phyloP scores from a whole-genome alignment of 2,329 filamentous ascomycete genomes.

The Xylaria sp. region DNA sequence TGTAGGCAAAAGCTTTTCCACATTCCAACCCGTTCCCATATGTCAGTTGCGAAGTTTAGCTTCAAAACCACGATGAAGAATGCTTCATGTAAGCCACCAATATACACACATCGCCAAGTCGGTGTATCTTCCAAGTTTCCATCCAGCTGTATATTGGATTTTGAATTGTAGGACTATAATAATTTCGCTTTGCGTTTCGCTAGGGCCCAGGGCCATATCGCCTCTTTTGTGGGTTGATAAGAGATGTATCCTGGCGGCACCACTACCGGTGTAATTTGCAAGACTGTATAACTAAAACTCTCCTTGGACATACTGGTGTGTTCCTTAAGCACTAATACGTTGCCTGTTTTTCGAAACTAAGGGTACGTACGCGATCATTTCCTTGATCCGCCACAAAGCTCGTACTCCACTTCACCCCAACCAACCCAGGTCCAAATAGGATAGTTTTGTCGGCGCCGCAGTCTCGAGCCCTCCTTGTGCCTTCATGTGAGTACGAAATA shows the following conservation, averaged over 20 bases:
- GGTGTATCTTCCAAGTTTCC: neutral
- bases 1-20: neutral
- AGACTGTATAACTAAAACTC: neutral
- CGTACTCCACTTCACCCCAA: constrained; percentile 20
- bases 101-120: neutral
- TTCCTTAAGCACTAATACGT: neutral
- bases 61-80: neutral
- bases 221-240: neutral
- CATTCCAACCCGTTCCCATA: neutral
- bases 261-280: neutral
- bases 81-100: neutral
- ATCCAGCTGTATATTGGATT: neutral
- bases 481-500: constrained; percentile 21
- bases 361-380: neutral
- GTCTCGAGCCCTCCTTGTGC: neutral
- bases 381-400: neutral
- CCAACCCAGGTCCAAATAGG: constrained; percentile 35
- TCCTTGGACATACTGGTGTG: neutral
- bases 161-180: neutral
- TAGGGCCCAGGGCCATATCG: neutral
- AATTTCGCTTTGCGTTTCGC: neutral
- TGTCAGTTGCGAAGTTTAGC: neutral
- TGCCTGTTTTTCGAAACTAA: neutral
- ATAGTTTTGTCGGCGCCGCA: constrained; percentile 11
- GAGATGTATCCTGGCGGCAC: neutral